A percentile compares a stretch with the other conserved stretches of the same genome.
These are phyloP conservation scores for Fusarium sp. DNA, from an alignment of 2,329 filamentous ascomycete species.

Conservation along the genomic window DNA sequence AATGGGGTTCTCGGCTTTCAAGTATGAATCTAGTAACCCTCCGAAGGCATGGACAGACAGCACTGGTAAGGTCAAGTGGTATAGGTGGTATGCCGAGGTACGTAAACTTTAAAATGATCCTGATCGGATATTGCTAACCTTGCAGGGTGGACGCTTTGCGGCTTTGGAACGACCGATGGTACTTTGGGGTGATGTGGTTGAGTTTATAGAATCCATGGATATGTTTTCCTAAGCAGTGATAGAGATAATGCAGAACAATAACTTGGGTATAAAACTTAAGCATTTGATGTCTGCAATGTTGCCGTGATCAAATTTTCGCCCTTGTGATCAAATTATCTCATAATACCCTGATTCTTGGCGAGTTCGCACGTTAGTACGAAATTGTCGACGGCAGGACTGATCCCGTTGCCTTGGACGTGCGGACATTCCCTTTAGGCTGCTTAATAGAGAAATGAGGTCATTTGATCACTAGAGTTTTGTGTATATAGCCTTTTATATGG, in stretches of 20 bases:
- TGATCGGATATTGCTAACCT: background rate
- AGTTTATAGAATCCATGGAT: background rate
- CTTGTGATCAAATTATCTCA: background rate
- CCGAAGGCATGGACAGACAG: background rate
- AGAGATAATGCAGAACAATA: background rate
- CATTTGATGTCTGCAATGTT: background rate
- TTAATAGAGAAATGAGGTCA: background rate
- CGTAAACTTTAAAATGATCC: background rate
- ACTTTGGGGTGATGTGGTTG: background rate
- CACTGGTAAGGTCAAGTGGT: background rate
- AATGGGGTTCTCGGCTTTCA: background rate
- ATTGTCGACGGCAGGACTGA: background rate
- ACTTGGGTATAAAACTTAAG: background rate
- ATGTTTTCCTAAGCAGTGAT: background rate
- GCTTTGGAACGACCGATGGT: background rate
- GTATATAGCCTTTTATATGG: background rate
- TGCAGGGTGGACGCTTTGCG: background rate
- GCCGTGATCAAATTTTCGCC: background rate
- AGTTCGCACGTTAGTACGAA: background rate
- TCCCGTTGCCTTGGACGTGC: background rate
- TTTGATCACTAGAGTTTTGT: background rate
- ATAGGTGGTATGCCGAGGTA: background rate
- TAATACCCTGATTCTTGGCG: background rate
- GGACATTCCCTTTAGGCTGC: background rate
- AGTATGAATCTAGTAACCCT: background rate